Evolutionary conservation across 2,329 filamentous ascomycete genomes (phyloP).

Genomic region (Teratosphaeria nubilosa): DNA sequence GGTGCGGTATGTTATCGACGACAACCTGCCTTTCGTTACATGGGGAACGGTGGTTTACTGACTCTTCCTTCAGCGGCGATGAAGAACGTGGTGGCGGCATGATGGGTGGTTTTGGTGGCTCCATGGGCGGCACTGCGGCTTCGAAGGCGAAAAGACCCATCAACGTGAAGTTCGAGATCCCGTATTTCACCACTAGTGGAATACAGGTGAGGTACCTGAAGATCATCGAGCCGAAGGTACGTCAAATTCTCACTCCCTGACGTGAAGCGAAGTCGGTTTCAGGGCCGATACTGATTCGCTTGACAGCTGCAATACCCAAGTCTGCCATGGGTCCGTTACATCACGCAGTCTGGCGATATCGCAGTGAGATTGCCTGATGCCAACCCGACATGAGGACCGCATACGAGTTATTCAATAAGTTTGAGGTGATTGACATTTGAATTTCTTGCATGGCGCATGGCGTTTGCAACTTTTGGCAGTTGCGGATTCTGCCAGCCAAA

Average conservation of each 20-base stretch:
- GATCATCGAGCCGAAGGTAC: conserved; percentile 97
- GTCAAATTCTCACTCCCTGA: conserved; percentile 1
- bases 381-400: not conserved
- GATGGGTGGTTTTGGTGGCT: conserved; percentile 94
- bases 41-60: not conserved
- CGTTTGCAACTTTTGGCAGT: not conserved
- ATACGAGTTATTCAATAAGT: not conserved
- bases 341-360: conserved; percentile 95
- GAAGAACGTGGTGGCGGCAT: conserved; percentile 94
- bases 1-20: conserved; percentile 46
- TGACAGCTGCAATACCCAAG: conserved; percentile 93
- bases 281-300: conserved; percentile 8
- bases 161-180: conserved; percentile 98
- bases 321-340: conserved; percentile 95
- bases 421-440: not conserved
- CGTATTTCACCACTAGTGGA: conserved; percentile 99
- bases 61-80: conserved; percentile 47
- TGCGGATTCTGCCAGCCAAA: not conserved
- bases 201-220: conserved; percentile 98
- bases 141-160: conserved; percentile 97
- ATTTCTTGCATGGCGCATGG: not conserved
- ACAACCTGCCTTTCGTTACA: not conserved
- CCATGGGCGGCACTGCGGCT: conserved; percentile 83
- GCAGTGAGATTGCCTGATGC: conserved; percentile 86
- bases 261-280: not conserved